Base-by-base conservation (phyloP, 139 green algal species). In the Coelastrella sp. region DNA sequence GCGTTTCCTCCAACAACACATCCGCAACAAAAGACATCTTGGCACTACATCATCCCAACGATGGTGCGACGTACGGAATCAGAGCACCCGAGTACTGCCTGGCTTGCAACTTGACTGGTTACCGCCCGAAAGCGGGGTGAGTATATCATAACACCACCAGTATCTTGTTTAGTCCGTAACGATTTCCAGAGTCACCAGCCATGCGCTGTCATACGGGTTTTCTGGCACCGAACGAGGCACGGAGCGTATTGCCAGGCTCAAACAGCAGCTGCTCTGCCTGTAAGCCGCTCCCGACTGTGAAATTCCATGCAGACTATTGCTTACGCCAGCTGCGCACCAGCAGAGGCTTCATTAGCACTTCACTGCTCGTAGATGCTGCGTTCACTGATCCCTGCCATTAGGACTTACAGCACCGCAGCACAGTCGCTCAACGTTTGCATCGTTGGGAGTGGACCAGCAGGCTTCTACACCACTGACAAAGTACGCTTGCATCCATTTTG, bases 391-490 rank as follows among this genome's bases (percentile, higher is more conserved):
- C 68, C 68, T n/a, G 8, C 16, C 68, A 32, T 76, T 76, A n/a
- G 79, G 57, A 22, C 14, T 22, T 47, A 47, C 78, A 84, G 17
- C 78, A 13, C 56, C 20, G 5, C 7, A 47, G 47, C 57, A 57
- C 65, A 87, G 14, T 68, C 17, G 7, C 86, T 95, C 47, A 89
- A 92, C 17, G 94, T 98, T 10, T 97, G 95, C 87, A 86, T 99
- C 3, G 97, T 99, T 0, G 97, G 97, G 5, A 96, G 92, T 47
- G 97, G 97, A 0, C 97, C 97, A 22, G 96, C 97, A 14, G 97
- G 97, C 7, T 96, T 99, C 77, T 99, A 99, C 92, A 95, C 96
- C 0, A 94, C 94, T 5, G 93, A 97, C 58, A 93, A 92, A 92
- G 95, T 97, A 87, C 75, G 79, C 47, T 61, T 11, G 7, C 11